Evolutionary conservation across 495 filamentous ascomycete species (phyloP).

Genomic region (Cladorrhinum samala): DNA sequence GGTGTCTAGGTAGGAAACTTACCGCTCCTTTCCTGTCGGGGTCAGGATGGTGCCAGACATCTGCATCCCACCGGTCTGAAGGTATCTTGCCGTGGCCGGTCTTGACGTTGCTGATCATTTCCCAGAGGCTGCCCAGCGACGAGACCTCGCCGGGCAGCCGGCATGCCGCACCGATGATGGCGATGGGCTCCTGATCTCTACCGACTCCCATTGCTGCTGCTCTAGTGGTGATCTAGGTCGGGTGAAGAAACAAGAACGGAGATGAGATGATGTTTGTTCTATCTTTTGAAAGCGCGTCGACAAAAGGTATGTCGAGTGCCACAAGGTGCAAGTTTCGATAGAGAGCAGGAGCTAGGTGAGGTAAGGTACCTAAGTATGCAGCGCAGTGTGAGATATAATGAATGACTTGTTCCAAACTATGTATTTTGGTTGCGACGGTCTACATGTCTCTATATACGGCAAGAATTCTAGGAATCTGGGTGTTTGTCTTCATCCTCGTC

Average conservation of each 20-base stretch:
- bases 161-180: slow-evolving; percentile 1
- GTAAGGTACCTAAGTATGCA: too few relatives aligned
- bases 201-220: background rate
- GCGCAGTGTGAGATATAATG: too few relatives aligned
- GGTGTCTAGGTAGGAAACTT: background rate
- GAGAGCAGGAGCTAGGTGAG: too few relatives aligned
- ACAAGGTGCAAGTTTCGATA: too few relatives aligned
- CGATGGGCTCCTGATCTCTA: background rate
- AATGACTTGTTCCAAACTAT: too few relatives aligned
- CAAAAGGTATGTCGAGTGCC: too few relatives aligned
- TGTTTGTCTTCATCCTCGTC: background rate
- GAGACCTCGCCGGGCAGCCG: background rate
- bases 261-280: background rate
- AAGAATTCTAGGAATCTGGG: too few relatives aligned
- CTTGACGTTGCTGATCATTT: background rate
- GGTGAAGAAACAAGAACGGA: background rate
- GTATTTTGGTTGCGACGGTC: too few relatives aligned
- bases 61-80: background rate
- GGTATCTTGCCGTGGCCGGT: background rate
- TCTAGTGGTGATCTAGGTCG: background rate
- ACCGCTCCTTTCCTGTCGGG: slow-evolving; percentile 1
- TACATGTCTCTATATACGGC: too few relatives aligned
- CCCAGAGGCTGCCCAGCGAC: background rate
- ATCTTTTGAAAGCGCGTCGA: too few relatives aligned
- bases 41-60: background rate